phyloP scores from a whole-genome alignment of 176 grass and related monocot genomes.

The Musa acuminata region DNA sequence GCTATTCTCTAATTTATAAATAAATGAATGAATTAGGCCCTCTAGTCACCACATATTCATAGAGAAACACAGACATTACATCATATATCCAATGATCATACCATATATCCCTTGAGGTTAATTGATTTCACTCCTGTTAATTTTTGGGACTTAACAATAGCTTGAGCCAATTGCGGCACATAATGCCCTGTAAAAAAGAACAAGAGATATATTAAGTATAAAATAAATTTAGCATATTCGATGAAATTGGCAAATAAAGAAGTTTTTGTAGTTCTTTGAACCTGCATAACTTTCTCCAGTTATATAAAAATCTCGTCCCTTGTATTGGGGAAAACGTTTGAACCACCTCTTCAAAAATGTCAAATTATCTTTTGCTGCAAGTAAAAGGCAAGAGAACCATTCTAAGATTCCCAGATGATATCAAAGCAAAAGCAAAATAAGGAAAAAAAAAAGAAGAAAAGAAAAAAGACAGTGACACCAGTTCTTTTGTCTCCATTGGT shows the following conservation, averaged over 20 bases:
- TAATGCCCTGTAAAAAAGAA: constrained; percentile 71
- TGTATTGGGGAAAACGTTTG: constrained; percentile 81
- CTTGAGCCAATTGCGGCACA: constrained; percentile 92
- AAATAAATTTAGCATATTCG: constrained; percentile 1
- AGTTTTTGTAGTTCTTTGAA: constrained; percentile 20
- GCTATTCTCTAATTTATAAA: background rate
- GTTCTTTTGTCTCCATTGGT: constrained; percentile 88
- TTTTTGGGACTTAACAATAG: constrained; percentile 68
- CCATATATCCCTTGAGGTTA: constrained; percentile 96
- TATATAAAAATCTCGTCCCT: constrained; percentile 77
- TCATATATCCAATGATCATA: constrained; percentile 24
- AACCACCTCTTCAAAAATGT: constrained; percentile 85
- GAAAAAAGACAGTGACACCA: constrained; percentile 29
- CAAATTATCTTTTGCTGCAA: constrained; percentile 66
- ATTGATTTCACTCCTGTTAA: constrained; percentile 56
- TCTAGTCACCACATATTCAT: background rate
- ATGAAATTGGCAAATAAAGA: background rate
- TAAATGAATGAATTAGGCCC: too few species aligned
- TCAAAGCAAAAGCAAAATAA: background rate
- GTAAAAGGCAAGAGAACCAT: background rate
- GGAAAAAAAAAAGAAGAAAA: background rate
- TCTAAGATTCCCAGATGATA: background rate
- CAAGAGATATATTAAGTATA: constrained; percentile 9
- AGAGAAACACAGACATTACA: background rate
- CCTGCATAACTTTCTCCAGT: constrained; percentile 94